Evolutionary conservation across 495 filamentous ascomycete species (phyloP), one percentile per base, ranked within the genome.

Genomic region (Talaromyces adpressus): DNA sequence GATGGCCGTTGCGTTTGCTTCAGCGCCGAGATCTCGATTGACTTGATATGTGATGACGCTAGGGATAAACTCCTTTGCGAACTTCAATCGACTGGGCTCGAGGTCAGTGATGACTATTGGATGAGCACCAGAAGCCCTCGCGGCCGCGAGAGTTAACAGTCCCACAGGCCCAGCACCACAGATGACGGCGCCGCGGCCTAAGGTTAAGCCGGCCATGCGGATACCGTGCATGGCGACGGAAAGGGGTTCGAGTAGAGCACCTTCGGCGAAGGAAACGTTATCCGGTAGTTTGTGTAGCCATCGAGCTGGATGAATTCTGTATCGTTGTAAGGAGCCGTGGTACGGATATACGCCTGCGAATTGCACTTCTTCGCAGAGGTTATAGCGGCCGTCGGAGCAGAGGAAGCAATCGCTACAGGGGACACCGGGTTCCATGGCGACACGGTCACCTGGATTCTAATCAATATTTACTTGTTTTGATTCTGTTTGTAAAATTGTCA

Each of bases 131-230:
- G 83, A 85, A 3, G 85, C 86, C 30, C 82, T 73, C 6, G 84
- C 85, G 73, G 68, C 73, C 18, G 34, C 88, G 82, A 68, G 83
- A 80, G 23, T 89, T 59, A 93, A 79, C 20, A 92, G 73, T 0
- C 91, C 91, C 4, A 94, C 88, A 0, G 89, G 84, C 3, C 91
- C 91, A 25, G 91, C 89, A 36, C 91, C 91, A 54, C 92, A 86
- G 0, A 94, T 79, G 6, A 94, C 77, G 0, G 89, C 85, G 0
- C 82, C 84, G 1, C 78, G 74, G 2, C 78, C 77, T 2, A 74
- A 67, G 6, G 76, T 69, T 5, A 91, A 74, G 1, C 73, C 70
- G 3, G 85, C 85, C 29, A 87, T 76, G 53, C 82, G 75, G 4
- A 81, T 75, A 4, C 87, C 90, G 63, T 91, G 89, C 69, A 92